Evolutionary conservation across 2,329 filamentous ascomycete genomes (phyloP), one percentile per base, ranked within the genome.

Genomic region (Aotearoamyces nothofagi): DNA sequence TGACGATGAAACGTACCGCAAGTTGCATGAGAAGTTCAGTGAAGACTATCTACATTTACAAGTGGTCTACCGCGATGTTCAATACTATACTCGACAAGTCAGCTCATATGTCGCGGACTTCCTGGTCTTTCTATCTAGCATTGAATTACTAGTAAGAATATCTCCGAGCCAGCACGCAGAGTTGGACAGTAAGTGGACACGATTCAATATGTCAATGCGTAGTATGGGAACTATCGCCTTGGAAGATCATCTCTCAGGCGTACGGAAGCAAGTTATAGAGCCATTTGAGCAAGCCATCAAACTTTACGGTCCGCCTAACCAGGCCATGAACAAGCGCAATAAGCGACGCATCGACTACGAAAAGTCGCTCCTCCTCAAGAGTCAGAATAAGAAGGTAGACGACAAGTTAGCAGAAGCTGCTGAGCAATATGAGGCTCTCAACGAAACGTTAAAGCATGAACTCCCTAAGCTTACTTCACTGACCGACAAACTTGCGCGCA

Each of bases 321-420:
- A 84, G 34, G 78, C 90, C 4, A 93, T 96, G 71, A 81, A 84
- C 48, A 93, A 96, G 57, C 78, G 90, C 14, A 78, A 86, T 42
- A 96, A 96, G 59, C 77, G 82, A n/a, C 69, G 92, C 9, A 59
- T 87, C 10, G 84, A 94, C 47, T 96, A 81, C 51, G 82, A 87
- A 39, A 79, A 79, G 41, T 82, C 71, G 41, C 75, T 81, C 45
- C 70, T 78, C 40, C 64, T 86, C 33, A 77, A 78, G 45, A 79
- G 83, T 24, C 66, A 71, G 17, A 82, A 83, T 37, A 86, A 92
- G 52, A 92, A 82, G 42, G 63, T 83, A 9, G 87, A 96, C 50
- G 78, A 83, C 45, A 90, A 87, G 50, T 76, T 86, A 4, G 62
- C 69, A 10, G 83, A 92, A 42, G 70, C 79, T 22, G 82, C 84